Evolutionary conservation across 768 basidiomycete genomes (phyloP).

Genomic region (Termitomyces sp.): DNA sequence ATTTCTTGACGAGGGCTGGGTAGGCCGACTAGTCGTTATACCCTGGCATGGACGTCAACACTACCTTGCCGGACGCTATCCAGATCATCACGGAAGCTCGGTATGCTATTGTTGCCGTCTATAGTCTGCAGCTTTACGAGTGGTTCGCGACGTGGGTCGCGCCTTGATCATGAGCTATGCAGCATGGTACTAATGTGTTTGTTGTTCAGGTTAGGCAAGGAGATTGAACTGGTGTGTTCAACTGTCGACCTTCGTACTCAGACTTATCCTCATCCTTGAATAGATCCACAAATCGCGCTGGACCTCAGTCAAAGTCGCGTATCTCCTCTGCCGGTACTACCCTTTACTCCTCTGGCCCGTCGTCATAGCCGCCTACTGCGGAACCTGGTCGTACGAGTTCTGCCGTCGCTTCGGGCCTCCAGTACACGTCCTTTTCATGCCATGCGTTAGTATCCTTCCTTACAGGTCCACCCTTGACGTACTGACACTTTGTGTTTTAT

Average conservation of each 20-base stretch:
- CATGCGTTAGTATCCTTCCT: slow-evolving; percentile 21
- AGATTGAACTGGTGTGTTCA: slow-evolving; percentile 30
- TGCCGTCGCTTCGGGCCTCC: slow-evolving; percentile 28
- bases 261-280: neutral
- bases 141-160: slow-evolving; percentile 32
- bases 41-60: slow-evolving; percentile 10
- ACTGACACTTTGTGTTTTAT: neutral
- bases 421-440: slow-evolving; percentile 28
- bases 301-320: slow-evolving; percentile 36
- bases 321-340: slow-evolving; percentile 41
- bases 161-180: neutral
- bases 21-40: slow-evolving; percentile 3
- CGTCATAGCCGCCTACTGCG: slow-evolving; percentile 33
- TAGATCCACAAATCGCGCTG: slow-evolving; percentile 34
- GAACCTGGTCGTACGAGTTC: slow-evolving; percentile 26
- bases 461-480: neutral
- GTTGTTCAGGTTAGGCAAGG: slow-evolving; percentile 23
- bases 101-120: slow-evolving; percentile 30
- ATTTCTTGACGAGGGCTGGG: slow-evolving; percentile 1
- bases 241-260: neutral
- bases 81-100: slow-evolving; percentile 21
- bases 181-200: neutral
- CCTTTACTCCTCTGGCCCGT: slow-evolving; percentile 33
- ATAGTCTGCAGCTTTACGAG: slow-evolving; percentile 31
- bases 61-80: slow-evolving; percentile 4